Conservation (phyloP, 1,139 yeast species). For the Debaryomycetaceae sp. region DNA sequence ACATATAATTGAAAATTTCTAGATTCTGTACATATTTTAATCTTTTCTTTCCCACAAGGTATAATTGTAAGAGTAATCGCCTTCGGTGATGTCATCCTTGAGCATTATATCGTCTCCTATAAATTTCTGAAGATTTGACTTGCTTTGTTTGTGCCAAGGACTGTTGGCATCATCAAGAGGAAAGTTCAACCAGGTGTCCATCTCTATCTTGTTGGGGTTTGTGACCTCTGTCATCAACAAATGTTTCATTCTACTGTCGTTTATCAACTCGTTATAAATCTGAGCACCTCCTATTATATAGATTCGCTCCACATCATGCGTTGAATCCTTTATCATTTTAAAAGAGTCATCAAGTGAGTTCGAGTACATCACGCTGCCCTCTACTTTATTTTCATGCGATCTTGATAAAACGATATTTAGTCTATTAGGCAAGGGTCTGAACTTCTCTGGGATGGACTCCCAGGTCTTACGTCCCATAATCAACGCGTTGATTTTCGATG, state of each 20-base stretch:
- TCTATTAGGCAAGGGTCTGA: slow-evolving; percentile 78
- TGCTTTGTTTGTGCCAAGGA: slow-evolving; percentile 34
- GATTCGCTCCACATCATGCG: slow-evolving; percentile 44
- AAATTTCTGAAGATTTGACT: slow-evolving; percentile 34
- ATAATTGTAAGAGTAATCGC: slow-evolving; percentile 46
- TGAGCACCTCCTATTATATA: slow-evolving; percentile 95
- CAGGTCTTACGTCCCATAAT: slow-evolving; percentile 96
- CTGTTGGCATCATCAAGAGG: slow-evolving; percentile 23
- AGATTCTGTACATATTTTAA: slow-evolving; percentile 1
- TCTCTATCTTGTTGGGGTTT: slow-evolving; percentile 37
- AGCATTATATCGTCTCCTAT: slow-evolving; percentile 36
- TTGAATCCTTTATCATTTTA: slow-evolving; percentile 8
- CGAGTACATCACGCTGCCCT: slow-evolving; percentile 37
- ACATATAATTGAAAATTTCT: background rate
- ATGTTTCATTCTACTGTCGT: slow-evolving; percentile 45
- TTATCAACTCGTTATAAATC: slow-evolving; percentile 59
- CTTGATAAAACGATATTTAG: slow-evolving; percentile 74
- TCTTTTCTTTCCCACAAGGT: slow-evolving; percentile 43
- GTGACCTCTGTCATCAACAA: slow-evolving; percentile 73
- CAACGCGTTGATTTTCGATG: slow-evolving; percentile 61
- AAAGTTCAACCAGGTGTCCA: slow-evolving; percentile 63
- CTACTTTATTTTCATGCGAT: slow-evolving; percentile 17
- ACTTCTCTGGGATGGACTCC: slow-evolving; percentile 85
- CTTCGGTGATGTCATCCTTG: slow-evolving; percentile 43
- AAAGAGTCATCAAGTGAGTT: slow-evolving; percentile 48